Base-by-base conservation (phyloP, 164 flowering plant genomes). In the Dillenia turbinata region DNA sequence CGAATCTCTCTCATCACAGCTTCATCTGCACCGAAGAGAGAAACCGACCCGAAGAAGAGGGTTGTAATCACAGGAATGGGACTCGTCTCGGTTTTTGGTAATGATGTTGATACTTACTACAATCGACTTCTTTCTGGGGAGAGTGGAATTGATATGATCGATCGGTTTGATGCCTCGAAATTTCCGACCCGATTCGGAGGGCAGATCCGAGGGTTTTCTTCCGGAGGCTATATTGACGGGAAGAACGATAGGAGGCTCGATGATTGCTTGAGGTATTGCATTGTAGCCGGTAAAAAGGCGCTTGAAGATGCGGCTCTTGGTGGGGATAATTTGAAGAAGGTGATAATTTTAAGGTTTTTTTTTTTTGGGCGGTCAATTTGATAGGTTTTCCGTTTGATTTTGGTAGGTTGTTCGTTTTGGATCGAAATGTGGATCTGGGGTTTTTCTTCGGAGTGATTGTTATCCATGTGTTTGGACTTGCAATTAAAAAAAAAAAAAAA, bases 111-210 rank as follows among this genome's bases (percentile, higher is more conserved):
- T 59, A 63, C 72, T 1, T 91, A 79, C 73, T 91, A 91, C 53
- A 83, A 87, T 9, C 76, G 78, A 54, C 78, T 91, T 15, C 80
- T 92, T 2, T 56, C 78, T 2, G 96, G 97, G 0, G 88, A 83
- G 65, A 87, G 92, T 51, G 97, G 97, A 14, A 77, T 92, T 63
- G 57, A 70, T 4, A 64, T 47, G 11, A 92, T 92, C 44, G 96
- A 92, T 59, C 75, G 94, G 10, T 92, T 92, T 52, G 97, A 92
- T 61, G 94, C 96, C 4, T 85, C 94, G n/a, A 85, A 85, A 52
- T 92, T 92, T 47, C 97, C 97, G 2, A 92, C 97, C 10, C 68
- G 96, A 5, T 92, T 92, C 63, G 97, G 75, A 1, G 97, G 97
- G 5, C 96, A 92, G 89, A 92, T 92, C 74, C 86, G 88, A 9